These are phyloP conservation scores for Oryza nivara DNA, from an alignment of 176 grass and related monocot genomes.

Conservation along the genomic window DNA sequence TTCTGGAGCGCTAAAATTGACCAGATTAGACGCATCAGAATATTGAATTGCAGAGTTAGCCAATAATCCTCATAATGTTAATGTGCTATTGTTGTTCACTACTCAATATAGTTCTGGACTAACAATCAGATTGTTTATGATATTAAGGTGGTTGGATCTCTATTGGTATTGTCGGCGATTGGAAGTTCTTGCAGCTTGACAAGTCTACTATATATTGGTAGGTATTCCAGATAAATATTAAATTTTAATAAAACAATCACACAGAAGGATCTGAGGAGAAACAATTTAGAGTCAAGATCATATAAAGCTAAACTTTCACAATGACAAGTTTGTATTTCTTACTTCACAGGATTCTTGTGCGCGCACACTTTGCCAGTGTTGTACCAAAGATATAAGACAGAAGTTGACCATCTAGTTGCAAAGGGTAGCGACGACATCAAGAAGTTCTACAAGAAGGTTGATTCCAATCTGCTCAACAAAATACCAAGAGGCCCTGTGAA, in stretches of 20 bases:
- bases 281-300: neutral
- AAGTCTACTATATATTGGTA: conserved; percentile 79
- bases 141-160: conserved; percentile 57
- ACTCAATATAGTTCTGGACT: conserved; percentile 14
- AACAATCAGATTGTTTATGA: conserved; percentile 28
- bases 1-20: neutral
- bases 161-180: conserved; percentile 69
- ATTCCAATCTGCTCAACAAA: conserved; percentile 79
- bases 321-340: conserved; percentile 7
- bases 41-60: neutral
- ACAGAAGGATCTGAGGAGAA: conserved; percentile 1
- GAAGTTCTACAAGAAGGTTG: conserved; percentile 69
- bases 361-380: conserved; percentile 67
- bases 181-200: conserved; percentile 82
- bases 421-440: conserved; percentile 69
- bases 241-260: neutral
- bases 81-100: conserved; percentile 19
- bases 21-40: neutral
- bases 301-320: neutral
- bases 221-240: conserved; percentile 24
- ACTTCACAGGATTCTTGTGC: conserved; percentile 65
- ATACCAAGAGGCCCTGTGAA: conserved; percentile 91
- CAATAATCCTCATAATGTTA: conserved; percentile 5
- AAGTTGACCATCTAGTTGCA: conserved; percentile 68
- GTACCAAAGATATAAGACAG: conserved; percentile 69